A percentile compares a stretch with the other conserved stretches of the same genome.
Conservation (phyloP, 306 rosid species). For the Pyrus communis region DNA sequence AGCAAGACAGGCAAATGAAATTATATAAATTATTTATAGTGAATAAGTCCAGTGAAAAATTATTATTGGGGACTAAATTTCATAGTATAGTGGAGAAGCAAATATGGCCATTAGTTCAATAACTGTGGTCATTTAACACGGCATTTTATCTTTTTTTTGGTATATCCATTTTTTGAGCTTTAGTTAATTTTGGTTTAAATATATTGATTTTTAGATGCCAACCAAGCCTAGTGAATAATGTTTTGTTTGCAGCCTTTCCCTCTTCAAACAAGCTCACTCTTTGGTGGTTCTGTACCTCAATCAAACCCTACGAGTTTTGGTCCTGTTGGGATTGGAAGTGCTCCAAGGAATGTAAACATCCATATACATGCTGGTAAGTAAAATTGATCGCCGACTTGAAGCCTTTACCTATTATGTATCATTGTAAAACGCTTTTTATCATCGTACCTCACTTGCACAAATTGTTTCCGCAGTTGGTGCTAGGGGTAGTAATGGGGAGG, state of each 20-base stretch:
- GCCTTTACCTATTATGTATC: constrained; percentile 5
- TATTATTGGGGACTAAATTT: neutral
- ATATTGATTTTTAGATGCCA: neutral
- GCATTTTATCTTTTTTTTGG: neutral
- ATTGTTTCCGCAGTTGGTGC: constrained; percentile 62
- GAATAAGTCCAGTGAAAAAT: neutral
- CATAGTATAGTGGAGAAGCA: neutral
- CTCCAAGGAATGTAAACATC: constrained; percentile 83
- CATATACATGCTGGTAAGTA: constrained; percentile 93
- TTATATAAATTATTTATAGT: neutral
- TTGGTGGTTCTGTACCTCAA: constrained; percentile 59
- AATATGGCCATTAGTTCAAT: neutral
- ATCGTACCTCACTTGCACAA: constrained; percentile 43
- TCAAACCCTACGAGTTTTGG: constrained; percentile 59
- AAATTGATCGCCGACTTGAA: neutral
- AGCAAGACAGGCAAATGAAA: neutral
- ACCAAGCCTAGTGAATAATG: neutral
- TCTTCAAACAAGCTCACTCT: constrained; percentile 71
- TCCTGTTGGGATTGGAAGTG: constrained; percentile 71
- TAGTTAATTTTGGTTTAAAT: neutral
- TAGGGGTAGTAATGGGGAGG: constrained; percentile 71
- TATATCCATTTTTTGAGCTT: neutral
- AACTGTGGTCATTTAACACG: neutral
- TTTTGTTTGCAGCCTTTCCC: constrained; percentile 76
- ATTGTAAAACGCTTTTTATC: constrained; percentile 18